Percentiles rank a stretch among this genome's conserved stretches.
These are phyloP conservation scores for Dysphania ambrosioides DNA, from an alignment of 148 eudicot species.

Conservation along the genomic window DNA sequence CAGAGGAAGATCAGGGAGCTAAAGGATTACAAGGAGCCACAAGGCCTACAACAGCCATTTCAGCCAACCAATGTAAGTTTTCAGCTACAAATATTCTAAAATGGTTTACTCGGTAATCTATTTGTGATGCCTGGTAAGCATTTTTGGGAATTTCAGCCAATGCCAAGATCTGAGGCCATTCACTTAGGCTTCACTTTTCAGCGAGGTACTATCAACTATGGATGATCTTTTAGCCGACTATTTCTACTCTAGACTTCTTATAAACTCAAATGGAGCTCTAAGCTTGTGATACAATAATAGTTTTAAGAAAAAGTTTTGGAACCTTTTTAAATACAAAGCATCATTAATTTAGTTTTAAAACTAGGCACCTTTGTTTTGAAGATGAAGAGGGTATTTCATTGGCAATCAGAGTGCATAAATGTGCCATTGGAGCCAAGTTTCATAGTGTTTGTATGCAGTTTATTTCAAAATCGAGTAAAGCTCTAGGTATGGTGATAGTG, in stretches of 20 bases:
- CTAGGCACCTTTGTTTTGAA: too few relatives aligned
- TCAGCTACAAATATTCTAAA: not conserved
- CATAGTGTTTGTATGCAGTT: too few relatives aligned
- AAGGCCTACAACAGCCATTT: constrained; percentile 30
- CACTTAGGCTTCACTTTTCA: not conserved
- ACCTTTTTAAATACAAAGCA: too few relatives aligned
- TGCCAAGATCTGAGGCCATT: not conserved
- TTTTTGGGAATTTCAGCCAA: not conserved
- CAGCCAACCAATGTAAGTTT: constrained; percentile 39
- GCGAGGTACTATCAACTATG: not conserved
- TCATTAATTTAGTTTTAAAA: too few relatives aligned
- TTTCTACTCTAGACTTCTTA: not conserved
- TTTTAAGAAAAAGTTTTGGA: too few relatives aligned
- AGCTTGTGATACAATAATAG: not conserved
- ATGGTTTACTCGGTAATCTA: not conserved
- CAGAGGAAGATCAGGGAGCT: constrained; percentile 7
- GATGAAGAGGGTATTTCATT: too few relatives aligned
- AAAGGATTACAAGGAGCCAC: constrained; percentile 29
- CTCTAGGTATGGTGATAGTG: too few relatives aligned
- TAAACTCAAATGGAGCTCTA: not conserved
- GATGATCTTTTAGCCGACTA: not conserved
- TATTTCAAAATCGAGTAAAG: too few relatives aligned
- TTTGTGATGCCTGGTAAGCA: not conserved
- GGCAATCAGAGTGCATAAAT: too few relatives aligned
- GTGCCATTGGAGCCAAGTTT: too few relatives aligned